Evolutionary conservation across 805 yeast genomes (phyloP).

Genomic region (Brettanomyces nanus): DNA sequence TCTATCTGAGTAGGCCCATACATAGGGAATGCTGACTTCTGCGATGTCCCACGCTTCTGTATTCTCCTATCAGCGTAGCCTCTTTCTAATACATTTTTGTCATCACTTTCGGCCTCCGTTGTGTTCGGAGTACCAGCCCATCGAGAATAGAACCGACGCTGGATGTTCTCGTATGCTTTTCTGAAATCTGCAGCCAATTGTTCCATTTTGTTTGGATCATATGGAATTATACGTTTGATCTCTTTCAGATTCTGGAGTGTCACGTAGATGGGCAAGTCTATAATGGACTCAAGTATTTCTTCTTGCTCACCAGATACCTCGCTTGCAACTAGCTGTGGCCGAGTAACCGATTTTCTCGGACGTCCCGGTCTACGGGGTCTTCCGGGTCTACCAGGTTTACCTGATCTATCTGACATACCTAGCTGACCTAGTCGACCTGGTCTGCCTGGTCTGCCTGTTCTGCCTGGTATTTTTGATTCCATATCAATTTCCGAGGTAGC

Average conservation of each 20-base stretch:
- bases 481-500: too few species aligned
- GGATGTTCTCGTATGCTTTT: constrained; percentile 16
- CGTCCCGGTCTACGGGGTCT: not conserved
- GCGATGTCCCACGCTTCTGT: too few species aligned
- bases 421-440: too few species aligned
- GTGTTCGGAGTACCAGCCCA: constrained; percentile 15
- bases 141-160: constrained; percentile 16
- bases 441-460: too few species aligned
- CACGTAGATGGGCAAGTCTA: constrained; percentile 8
- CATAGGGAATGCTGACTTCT: too few species aligned
- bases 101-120: constrained; percentile 10
- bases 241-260: constrained; percentile 14
- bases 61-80: too few species aligned
- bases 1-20: constrained; percentile 27
- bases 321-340: too few species aligned
- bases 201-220: constrained; percentile 7
- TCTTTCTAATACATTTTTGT: constrained; percentile 11
- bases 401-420: too few species aligned
- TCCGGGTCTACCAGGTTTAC: too few species aligned
- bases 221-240: constrained; percentile 9
- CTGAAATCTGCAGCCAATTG: constrained; percentile 13
- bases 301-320: not conserved
- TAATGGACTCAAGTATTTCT: not conserved
- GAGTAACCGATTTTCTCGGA: not conserved
- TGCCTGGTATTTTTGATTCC: too few species aligned